Conservation (phyloP, 495 filamentous ascomycete species). For the Aspergillus affinis region DNA sequence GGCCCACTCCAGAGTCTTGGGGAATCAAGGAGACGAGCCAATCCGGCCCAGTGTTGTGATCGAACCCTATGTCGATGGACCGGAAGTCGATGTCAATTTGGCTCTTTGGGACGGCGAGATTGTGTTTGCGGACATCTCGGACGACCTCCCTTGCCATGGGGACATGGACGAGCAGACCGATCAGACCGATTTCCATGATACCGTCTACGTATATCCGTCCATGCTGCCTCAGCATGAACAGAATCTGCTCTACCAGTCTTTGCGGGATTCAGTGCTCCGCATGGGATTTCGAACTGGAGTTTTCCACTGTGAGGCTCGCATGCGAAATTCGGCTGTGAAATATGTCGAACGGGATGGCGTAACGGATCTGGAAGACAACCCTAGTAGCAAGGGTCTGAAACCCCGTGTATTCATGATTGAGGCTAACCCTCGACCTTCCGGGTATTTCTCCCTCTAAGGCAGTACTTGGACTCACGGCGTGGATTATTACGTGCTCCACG, state of each 20-base stretch:
- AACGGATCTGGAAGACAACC: slow-evolving; percentile 13
- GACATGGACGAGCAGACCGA: slow-evolving; percentile 21
- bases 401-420: slow-evolving; percentile 5
- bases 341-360: slow-evolving; percentile 16
- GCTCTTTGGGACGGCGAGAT: slow-evolving; percentile 48
- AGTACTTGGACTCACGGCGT: slow-evolving; percentile 38
- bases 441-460: slow-evolving; percentile 20
- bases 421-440: slow-evolving; percentile 7
- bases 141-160: slow-evolving; percentile 50
- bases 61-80: slow-evolving; percentile 37
- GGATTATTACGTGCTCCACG: slow-evolving; percentile 35
- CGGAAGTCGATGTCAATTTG: slow-evolving; percentile 57
- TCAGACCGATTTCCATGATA: slow-evolving; percentile 6
- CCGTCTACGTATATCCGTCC: not conserved
- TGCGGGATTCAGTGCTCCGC: slow-evolving; percentile 1
- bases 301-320: slow-evolving; percentile 35
- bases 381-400: no score
- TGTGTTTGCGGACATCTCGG: slow-evolving; percentile 50
- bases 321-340: slow-evolving; percentile 35
- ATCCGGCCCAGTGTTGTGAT: slow-evolving; percentile 15
- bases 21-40: no score
- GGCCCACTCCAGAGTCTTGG: no score
- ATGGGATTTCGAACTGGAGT: slow-evolving; percentile 35
- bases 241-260: not conserved
- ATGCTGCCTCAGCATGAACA: slow-evolving; percentile 4